Evolutionary conservation across 2,329 filamentous ascomycete genomes (phyloP).

Genomic region (Aureobasidium musti): DNA sequence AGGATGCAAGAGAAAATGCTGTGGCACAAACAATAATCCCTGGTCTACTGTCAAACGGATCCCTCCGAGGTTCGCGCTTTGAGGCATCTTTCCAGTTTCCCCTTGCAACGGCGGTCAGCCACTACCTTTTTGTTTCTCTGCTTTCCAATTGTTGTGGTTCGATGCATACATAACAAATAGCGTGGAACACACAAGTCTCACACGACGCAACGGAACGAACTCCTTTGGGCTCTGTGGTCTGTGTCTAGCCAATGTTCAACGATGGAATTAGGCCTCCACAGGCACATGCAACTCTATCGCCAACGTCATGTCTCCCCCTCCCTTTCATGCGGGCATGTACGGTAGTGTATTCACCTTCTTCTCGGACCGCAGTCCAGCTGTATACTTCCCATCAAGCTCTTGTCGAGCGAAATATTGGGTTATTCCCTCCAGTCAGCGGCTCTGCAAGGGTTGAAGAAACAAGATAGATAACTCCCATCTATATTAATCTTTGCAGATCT

Average conservation of each 20-base stretch:
- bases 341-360: too few species aligned
- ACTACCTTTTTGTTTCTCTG: neutral
- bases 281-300: neutral
- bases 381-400: neutral
- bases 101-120: neutral
- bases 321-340: neutral
- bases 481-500: neutral
- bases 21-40: neutral
- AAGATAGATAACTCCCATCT: neutral
- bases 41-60: neutral
- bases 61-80: neutral
- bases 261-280: neutral
- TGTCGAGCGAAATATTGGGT: neutral
- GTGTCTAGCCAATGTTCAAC: neutral
- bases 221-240: neutral
- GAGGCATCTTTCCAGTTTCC: neutral
- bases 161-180: neutral
- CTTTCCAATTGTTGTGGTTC: neutral
- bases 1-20: neutral
- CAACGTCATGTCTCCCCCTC: neutral
- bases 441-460: neutral
- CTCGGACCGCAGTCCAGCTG: neutral
- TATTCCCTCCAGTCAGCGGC: neutral
- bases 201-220: neutral
- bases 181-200: neutral